Evolutionary conservation across 257 asterid species (phyloP).

Genomic region (Plectranthus barbatus): DNA sequence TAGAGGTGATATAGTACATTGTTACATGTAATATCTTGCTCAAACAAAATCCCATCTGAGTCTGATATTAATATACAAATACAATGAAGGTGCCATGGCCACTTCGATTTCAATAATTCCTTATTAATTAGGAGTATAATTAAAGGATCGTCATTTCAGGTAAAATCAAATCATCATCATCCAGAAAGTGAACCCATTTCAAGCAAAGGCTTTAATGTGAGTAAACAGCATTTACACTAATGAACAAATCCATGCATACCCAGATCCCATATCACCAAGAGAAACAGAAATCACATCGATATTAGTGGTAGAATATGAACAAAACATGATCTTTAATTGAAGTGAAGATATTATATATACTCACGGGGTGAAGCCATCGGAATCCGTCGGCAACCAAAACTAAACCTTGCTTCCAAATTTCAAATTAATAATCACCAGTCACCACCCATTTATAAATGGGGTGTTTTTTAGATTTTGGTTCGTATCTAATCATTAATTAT

Average conservation of each 20-base stretch:
- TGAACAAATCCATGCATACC: not conserved
- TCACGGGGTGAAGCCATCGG: slow-evolving; percentile 35
- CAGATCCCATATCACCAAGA: slow-evolving; percentile 1
- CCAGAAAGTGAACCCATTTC: too few relatives aligned
- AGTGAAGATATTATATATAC: too few relatives aligned
- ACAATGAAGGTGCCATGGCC: not conserved
- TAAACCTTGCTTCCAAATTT: not conserved
- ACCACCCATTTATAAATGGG: not conserved
- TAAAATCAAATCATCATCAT: too few relatives aligned
- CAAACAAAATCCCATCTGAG: not conserved
- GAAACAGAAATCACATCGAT: not conserved
- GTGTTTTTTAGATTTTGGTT: too few relatives aligned
- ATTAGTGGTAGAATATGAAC: not conserved
- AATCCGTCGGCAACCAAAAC: slow-evolving; percentile 10
- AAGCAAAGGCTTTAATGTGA: not conserved
- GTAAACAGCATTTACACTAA: not conserved
- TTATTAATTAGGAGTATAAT: not conserved
- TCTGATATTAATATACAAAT: too few relatives aligned
- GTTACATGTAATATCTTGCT: not conserved
- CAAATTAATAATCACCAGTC: not conserved
- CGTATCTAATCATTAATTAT: too few relatives aligned
- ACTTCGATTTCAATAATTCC: not conserved
- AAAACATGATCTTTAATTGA: not conserved
- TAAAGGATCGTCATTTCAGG: not conserved
- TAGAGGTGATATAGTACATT: too few relatives aligned